Evolutionary conservation across 345 rosid species (phyloP).

Genomic region (Salix exigua): DNA sequence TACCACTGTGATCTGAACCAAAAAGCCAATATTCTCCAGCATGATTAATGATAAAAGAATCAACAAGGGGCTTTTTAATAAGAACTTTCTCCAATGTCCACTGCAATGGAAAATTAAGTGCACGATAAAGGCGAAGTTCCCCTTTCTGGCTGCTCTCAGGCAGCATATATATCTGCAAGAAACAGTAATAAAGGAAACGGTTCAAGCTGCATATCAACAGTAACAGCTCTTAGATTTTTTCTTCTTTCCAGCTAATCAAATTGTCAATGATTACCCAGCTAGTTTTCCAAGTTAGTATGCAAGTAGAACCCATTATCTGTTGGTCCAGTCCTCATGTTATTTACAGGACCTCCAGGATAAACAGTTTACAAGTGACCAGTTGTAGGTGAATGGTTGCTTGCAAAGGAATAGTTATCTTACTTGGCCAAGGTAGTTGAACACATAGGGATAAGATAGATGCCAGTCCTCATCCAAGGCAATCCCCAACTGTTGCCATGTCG

Average conservation of each 20-base stretch:
- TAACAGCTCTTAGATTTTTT: background rate
- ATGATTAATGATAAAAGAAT: conserved; percentile 53
- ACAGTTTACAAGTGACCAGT: background rate
- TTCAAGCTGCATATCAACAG: background rate
- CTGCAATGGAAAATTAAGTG: conserved; percentile 64
- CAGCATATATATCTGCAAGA: conserved; percentile 81
- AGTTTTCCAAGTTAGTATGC: background rate
- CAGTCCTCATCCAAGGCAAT: conserved; percentile 88
- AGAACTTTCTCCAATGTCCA: conserved; percentile 73
- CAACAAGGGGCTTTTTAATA: conserved; percentile 69
- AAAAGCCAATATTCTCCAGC: conserved; percentile 70
- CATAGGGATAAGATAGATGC: conserved; percentile 92
- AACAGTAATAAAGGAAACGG: background rate
- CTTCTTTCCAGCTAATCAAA: background rate
- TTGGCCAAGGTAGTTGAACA: conserved; percentile 65
- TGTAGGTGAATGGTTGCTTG: background rate
- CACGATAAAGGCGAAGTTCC: conserved; percentile 75
- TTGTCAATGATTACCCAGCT: background rate
- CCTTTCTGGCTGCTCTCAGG: conserved; percentile 78
- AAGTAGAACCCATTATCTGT: background rate
- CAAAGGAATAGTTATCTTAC: conserved; percentile 41
- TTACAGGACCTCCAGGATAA: background rate
- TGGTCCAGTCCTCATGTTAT: background rate
- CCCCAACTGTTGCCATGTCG: conserved; percentile 88
- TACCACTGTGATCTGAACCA: conserved; percentile 80